Conservation (phyloP, 2,329 filamentous ascomycete genomes). For the Fusarium dimerum region DNA sequence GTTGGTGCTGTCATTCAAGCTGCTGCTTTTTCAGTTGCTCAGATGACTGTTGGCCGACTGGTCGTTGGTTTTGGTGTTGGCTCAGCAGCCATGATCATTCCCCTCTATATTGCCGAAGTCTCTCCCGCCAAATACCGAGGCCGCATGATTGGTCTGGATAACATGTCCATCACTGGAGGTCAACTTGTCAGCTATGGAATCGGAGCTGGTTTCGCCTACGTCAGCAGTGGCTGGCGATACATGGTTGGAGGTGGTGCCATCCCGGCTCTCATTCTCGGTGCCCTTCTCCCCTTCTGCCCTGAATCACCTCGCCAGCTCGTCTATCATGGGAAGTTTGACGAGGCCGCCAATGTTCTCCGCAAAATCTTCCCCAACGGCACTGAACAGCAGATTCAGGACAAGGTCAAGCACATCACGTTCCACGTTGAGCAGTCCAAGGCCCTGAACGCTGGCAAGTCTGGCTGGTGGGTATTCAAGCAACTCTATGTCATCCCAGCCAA, state of each 20-base stretch:
- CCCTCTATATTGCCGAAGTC: conserved; percentile 51
- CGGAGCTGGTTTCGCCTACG: conserved; percentile 41
- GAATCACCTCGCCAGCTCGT: conserved; percentile 51
- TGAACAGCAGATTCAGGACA: conserved; percentile 43
- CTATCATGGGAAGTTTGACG: conserved; percentile 41
- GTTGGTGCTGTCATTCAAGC: conserved; percentile 30
- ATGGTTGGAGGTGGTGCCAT: conserved; percentile 51
- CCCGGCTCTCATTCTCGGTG: conserved; percentile 45
- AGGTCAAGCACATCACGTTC: conserved; percentile 41
- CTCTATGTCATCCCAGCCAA: conserved; percentile 46
- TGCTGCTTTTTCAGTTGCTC: conserved; percentile 25
- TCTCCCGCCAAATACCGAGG: conserved; percentile 51
- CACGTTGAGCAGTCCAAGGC: conserved; percentile 41
- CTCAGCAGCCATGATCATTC: conserved; percentile 47
- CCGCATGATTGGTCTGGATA: conserved; percentile 49
- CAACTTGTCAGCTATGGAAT: conserved; percentile 44
- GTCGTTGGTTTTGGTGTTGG: conserved; percentile 52
- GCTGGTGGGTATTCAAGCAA: conserved; percentile 45
- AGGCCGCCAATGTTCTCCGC: conserved; percentile 39
- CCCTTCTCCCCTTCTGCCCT: conserved; percentile 47
- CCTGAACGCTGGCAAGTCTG: conserved; percentile 41
- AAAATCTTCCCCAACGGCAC: conserved; percentile 45
- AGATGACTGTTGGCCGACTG: conserved; percentile 37
- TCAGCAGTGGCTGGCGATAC: conserved; percentile 49
- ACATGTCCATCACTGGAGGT: conserved; percentile 46